Base-by-base conservation (phyloP, 352 stramenopile species). In the Phytophthora citrophthora region DNA sequence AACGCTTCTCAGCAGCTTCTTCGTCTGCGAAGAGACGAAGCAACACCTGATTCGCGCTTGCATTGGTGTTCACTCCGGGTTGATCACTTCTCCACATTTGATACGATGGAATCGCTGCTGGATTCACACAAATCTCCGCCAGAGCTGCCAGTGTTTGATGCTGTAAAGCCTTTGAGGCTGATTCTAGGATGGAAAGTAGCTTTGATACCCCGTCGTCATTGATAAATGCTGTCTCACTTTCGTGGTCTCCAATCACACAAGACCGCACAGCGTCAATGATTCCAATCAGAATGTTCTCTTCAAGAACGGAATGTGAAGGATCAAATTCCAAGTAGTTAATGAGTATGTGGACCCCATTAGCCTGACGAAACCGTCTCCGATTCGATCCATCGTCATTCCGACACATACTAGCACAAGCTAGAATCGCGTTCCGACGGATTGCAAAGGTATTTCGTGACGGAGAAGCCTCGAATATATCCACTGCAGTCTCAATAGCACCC, bases 41-140 rank as follows among this genome's bases (percentile, higher is more conserved):
- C 7, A 94, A 45, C n/a, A 91, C 49, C 46, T 92, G 70, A 23
- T 68, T 83, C 0, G 85, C 85, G 2, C 71, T 81, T 2, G 62
- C 65, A 43, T 92, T 85, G 53, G 81, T 79, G 46, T 79, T 79
- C 2, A 68, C 70, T 4, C 83, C 79, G 4, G 62, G 74, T 4
- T 70, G 55, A 16, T 83, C 75, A 46, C 80, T 84, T 5, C 81
- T 63, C 83, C 86, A 94, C 16, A 62, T 65, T 18, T 79, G 49
- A 57, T 83, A 94, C 11, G 79, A 91, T 23, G 81, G 83, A 13
- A 91, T 83, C 10, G 85, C 81, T 12, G 78, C 81, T n/a, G 83
- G 81, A 50, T 91, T 89, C 3, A 87, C 79, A 34, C 79, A 91
- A 45, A 92, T 71, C 60, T 93, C 84, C 0, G 83, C 77, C 6